Conservation (phyloP, 169 alveolate species). For the Perkinsus marinus region DNA sequence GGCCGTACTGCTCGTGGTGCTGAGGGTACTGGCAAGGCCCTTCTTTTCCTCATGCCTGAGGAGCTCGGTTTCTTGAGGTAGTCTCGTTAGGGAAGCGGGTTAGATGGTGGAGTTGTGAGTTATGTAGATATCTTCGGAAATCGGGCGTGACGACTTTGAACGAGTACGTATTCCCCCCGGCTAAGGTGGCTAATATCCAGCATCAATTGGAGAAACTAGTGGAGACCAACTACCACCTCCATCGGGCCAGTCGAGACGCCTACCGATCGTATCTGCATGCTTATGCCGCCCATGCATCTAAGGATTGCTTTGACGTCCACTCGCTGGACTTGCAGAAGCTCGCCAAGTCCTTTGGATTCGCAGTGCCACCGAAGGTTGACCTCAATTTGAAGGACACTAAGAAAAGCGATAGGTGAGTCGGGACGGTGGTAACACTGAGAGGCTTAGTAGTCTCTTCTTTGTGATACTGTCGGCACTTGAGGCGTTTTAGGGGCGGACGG, state of each 20-base stretch:
- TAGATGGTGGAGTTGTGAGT: neutral
- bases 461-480: too few relatives aligned
- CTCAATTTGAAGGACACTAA: constrained; percentile 56
- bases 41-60: constrained; percentile 90
- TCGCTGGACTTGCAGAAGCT: constrained; percentile 83
- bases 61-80: constrained; percentile 75
- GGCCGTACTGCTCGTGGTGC: constrained; percentile 99
- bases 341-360: constrained; percentile 83
- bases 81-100: neutral
- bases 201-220: constrained; percentile 88
- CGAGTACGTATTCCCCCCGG: constrained; percentile 90
- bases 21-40: constrained; percentile 84
- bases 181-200: constrained; percentile 88
- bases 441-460: too few relatives aligned
- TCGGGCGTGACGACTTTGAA: constrained; percentile 74
- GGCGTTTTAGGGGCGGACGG: constrained; percentile 9
- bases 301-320: constrained; percentile 90
- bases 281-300: constrained; percentile 82
- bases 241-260: constrained; percentile 91
- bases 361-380: constrained; percentile 88
- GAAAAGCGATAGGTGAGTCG: neutral
- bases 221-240: constrained; percentile 88
- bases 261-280: constrained; percentile 86
- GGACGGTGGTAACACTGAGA: constrained; percentile 16
- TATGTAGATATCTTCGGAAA: constrained; percentile 52